These are phyloP conservation scores for Phytophthora pisi DNA, from an alignment of 352 stramenopile species.

Conservation along the genomic window DNA sequence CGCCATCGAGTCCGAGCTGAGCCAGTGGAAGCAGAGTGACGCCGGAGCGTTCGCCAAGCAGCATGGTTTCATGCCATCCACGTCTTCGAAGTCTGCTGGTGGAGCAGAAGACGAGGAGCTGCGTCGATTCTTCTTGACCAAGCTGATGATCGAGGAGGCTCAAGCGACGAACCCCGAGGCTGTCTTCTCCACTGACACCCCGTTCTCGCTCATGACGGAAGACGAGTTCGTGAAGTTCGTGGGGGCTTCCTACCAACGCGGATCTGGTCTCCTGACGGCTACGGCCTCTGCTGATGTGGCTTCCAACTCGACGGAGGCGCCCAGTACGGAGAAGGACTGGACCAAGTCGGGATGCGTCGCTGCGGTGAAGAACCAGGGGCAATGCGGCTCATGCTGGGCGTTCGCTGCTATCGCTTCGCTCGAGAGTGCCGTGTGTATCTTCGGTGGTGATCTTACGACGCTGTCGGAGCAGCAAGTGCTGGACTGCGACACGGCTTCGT, in stretches of 20 bases:
- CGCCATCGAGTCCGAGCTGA: slow-evolving; percentile 46
- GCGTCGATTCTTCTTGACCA: slow-evolving; percentile 64
- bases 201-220: slow-evolving; percentile 77
- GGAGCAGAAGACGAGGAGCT: slow-evolving; percentile 49
- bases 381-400: slow-evolving; percentile 98
- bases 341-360: slow-evolving; percentile 62
- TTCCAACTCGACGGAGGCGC: slow-evolving; percentile 18
- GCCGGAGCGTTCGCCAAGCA: slow-evolving; percentile 54
- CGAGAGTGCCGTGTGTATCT: slow-evolving; percentile 91
- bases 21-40: slow-evolving; percentile 56
- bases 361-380: slow-evolving; percentile 95
- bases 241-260: slow-evolving; percentile 45
- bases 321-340: slow-evolving; percentile 56
- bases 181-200: slow-evolving; percentile 66
- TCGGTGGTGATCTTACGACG: slow-evolving; percentile 66
- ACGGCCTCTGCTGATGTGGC: background rate
- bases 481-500: slow-evolving; percentile 85
- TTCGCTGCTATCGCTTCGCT: slow-evolving; percentile 94
- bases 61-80: slow-evolving; percentile 45
- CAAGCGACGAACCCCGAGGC: slow-evolving; percentile 63
- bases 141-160: slow-evolving; percentile 59
- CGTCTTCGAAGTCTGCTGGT: background rate
- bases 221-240: slow-evolving; percentile 67
- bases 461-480: slow-evolving; percentile 95
- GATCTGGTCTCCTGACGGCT: slow-evolving; percentile 3